Evolutionary conservation across 805 yeast genomes (phyloP).

Genomic region (Groenewaldozyma salmanticensis): DNA sequence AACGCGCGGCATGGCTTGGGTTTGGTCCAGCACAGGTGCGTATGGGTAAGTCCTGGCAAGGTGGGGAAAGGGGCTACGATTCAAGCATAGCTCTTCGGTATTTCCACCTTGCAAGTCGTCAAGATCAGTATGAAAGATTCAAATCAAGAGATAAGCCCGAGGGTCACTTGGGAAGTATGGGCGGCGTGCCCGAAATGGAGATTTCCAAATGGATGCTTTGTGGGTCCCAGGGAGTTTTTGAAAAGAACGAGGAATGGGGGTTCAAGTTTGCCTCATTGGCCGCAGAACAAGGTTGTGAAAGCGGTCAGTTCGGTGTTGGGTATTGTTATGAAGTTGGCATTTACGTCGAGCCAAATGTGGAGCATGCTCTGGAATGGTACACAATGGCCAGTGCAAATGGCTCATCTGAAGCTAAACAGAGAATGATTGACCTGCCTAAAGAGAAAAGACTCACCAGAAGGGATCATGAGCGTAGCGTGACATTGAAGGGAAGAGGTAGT

Average conservation of each 20-base stretch:
- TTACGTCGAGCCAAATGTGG: conserved; percentile 37
- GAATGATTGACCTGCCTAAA: conserved; percentile 17
- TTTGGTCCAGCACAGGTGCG: conserved; percentile 28
- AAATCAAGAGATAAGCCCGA: conserved; percentile 8
- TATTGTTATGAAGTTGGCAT: conserved; percentile 59
- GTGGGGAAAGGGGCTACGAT: conserved; percentile 26
- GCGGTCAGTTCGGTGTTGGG: conserved; percentile 63
- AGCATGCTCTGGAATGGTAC: conserved; percentile 42
- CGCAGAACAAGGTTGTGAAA: conserved; percentile 48
- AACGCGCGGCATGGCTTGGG: conserved; percentile 29
- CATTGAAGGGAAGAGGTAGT: conserved; percentile 14
- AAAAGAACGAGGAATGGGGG: conserved; percentile 53
- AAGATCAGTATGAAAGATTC: conserved; percentile 22
- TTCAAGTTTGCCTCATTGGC: conserved; percentile 56
- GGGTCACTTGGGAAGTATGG: conserved; percentile 8
- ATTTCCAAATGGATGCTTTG: conserved; percentile 55
- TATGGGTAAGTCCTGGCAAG: conserved; percentile 30
- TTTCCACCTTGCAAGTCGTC: conserved; percentile 27
- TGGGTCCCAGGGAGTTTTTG: conserved; percentile 48
- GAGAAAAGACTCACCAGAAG: conserved; percentile 14
- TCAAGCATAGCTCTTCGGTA: conserved; percentile 25
- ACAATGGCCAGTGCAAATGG: conserved; percentile 45
- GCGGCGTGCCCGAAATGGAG: conserved; percentile 31
- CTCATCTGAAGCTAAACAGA: conserved; percentile 24
- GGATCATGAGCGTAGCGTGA: conserved; percentile 17